A percentile compares a stretch with the other conserved stretches of the same genome.
Evolutionary conservation across 176 grass and related monocot species (phyloP).

Genomic region (barley (Hordeum vulgare)): MorexV3_pseudomolecules_assembly NC_058521.1:17582080-17582579

Average conservation of each 20-base stretch:
- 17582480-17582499: neutral
- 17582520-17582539: neutral
- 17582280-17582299: neutral
- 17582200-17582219: slow-evolving; percentile 7
- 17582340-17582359: neutral
- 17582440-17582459: neutral
- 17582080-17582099: neutral
- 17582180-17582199: neutral
- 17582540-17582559: too few species aligned
- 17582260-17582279: neutral
- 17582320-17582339: neutral
- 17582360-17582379: neutral
- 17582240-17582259: neutral
- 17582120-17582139: slow-evolving; percentile 1
- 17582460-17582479: neutral
- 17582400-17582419: neutral
- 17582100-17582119: neutral
- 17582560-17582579: too few species aligned
- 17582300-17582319: neutral
- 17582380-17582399: neutral
- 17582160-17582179: neutral
- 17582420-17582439: neutral
- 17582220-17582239: slow-evolving; percentile 4
- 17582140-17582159: neutral
- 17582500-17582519: neutral